phyloP scores from a whole-genome alignment of 1,284 basidiomycete species.

The Papiliotrema laurentii region DNA sequence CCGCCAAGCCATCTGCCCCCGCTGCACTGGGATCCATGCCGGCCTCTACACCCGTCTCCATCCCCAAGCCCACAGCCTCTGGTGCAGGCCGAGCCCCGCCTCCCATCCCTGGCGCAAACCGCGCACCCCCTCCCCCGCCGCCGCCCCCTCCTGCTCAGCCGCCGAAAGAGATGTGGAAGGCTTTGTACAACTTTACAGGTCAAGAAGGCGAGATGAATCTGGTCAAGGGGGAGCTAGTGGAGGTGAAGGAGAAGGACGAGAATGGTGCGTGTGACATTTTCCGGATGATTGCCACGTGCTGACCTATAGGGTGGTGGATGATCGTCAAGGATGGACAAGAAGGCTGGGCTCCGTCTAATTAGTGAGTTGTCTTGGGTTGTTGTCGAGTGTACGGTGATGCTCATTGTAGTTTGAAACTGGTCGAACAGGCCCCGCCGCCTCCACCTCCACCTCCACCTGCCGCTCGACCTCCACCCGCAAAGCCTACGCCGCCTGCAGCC shows the following conservation, averaged over 20 bases:
- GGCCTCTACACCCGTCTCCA: conserved; percentile 21
- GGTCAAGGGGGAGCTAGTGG: conserved; percentile 85
- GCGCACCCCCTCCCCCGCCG: conserved; percentile 54
- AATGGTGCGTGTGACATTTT: conserved; percentile 56
- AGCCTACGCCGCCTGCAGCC: too few species aligned
- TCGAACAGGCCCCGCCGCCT: conserved; percentile 64
- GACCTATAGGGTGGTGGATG: conserved; percentile 76
- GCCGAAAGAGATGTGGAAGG: conserved; percentile 71
- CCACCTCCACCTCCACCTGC: conserved; percentile 61
- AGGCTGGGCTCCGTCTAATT: conserved; percentile 95
- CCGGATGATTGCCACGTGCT: conserved; percentile 4
- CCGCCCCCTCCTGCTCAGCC: conserved; percentile 58
- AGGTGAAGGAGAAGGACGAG: conserved; percentile 87
- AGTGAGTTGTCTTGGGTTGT: conserved; percentile 49
- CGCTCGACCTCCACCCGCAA: conserved; percentile 51
- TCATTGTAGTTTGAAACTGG: conserved; percentile 59
- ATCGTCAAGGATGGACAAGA: conserved; percentile 79
- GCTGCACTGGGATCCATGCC: conserved; percentile 27
- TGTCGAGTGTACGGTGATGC: conserved; percentile 1
- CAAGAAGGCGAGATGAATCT: conserved; percentile 88
- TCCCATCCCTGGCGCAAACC: conserved; percentile 5
- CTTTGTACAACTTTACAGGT: conserved; percentile 82
- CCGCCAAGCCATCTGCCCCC: conserved; percentile 46
- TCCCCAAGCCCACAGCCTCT: conserved; percentile 18
- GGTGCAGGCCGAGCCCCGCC: conserved; percentile 24